Percentiles rank a stretch among this genome's conserved stretches.
phyloP scores from a whole-genome alignment of 2,329 filamentous ascomycete species.

The Didymella exigua region DNA sequence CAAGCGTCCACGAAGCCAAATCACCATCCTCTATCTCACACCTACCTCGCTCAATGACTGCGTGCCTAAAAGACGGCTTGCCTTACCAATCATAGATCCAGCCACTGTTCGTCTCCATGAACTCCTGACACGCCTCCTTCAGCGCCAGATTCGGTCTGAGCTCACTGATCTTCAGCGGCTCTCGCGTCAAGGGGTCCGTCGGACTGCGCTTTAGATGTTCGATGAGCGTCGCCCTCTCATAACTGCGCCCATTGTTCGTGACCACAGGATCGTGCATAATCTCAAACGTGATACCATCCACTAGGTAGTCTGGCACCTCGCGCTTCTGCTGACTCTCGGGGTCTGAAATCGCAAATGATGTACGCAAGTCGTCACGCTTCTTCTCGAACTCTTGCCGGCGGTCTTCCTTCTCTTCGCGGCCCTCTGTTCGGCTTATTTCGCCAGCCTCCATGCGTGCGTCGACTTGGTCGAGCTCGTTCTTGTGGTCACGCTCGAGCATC shows the following conservation, averaged over 20 bases:
- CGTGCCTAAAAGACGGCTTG: slow-evolving; percentile 21
- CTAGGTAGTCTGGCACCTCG: slow-evolving; percentile 74
- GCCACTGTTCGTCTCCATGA: slow-evolving; percentile 76
- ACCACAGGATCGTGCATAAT: slow-evolving; percentile 74
- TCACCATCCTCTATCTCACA: slow-evolving; percentile 1
- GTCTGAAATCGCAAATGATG: slow-evolving; percentile 55
- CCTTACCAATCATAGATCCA: slow-evolving; percentile 89
- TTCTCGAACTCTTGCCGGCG: slow-evolving; percentile 49
- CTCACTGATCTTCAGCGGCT: slow-evolving; percentile 70
- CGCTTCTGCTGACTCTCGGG: slow-evolving; percentile 51
- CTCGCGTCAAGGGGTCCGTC: slow-evolving; percentile 83
- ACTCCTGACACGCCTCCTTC: slow-evolving; percentile 82
- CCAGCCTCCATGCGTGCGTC: slow-evolving; percentile 43
- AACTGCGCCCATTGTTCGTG: slow-evolving; percentile 86
- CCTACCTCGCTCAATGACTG: slow-evolving; percentile 17
- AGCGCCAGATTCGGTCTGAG: slow-evolving; percentile 81
- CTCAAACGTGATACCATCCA: slow-evolving; percentile 77
- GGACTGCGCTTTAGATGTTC: slow-evolving; percentile 79
- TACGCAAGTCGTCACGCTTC: slow-evolving; percentile 53
- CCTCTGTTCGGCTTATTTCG: slow-evolving; percentile 53
- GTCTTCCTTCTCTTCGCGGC: slow-evolving; percentile 55
- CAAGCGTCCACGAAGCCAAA: neutral
- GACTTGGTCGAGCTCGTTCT: slow-evolving; percentile 47
- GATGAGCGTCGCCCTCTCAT: slow-evolving; percentile 83
- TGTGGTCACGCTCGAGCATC: slow-evolving; percentile 43